Base-by-base conservation (phyloP, 2,329 filamentous ascomycete genomes). In the Bipolaris victoriae region DNA sequence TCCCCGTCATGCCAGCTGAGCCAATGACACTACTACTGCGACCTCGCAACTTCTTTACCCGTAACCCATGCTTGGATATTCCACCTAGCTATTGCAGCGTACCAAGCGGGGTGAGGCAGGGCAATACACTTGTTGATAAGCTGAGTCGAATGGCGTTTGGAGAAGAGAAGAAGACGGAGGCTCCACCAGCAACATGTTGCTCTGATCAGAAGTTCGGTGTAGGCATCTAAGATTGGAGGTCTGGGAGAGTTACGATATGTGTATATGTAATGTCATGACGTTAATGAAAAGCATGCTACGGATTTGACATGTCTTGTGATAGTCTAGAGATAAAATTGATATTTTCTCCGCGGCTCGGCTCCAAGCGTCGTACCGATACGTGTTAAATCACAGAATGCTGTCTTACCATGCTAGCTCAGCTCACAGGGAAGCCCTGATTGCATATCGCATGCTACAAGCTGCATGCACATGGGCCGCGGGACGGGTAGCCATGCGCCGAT, bases 1-100 rank as follows among this genome's bases (percentile, higher is more conserved):
- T 91, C 80, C 93, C 93, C 29, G 83, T 97, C 66, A 97, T 97
- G 92, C 92, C 92, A 0, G 90, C 86, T 39, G 77, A 82, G 80
- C 90, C 91, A 0, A 93, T 97, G 84, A 91, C 87, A 1, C 80
- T 96, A 65, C 82, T 96, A 35, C 81, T 96, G 39, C 81, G 91
- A 31, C 92, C 92, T 3, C 81, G 91, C 40, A 89, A 96, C 79
- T 96, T 96, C 83, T 96, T 96, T 78, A 79, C 83, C 20, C 83
- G 85, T 66, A 96, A 94, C 72, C 91, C 91, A 2, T 89, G 86
- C 52, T 80, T 96, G 75, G 90, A 96, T 75, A 89, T 96, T 15
- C 89, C 90, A 54, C 90, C 91, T 0, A 90, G 85, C 67, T 94
- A 88, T 75, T 85, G 85, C 40, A 86, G 84, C 64, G 89, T 89